phyloP scores from a whole-genome alignment of 371 early-diverging fungal genomes.

The Entomophthora muscae region DNA sequence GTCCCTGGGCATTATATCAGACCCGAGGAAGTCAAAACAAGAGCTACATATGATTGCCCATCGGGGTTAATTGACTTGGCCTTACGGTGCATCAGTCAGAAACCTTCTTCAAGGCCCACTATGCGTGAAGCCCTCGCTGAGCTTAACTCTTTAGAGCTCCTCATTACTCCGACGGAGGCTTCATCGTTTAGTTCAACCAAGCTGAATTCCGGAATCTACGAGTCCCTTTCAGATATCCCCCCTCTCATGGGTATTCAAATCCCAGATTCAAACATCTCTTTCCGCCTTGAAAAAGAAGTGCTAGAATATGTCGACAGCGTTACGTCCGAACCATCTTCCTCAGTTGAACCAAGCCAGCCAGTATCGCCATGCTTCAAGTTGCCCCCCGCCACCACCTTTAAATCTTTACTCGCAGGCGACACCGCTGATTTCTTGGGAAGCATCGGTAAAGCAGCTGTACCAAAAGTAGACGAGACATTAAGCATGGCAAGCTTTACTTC shows the following conservation, averaged over 20 bases:
- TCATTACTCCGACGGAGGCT: not conserved
- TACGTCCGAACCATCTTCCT: not conserved
- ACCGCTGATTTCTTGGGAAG: not conserved
- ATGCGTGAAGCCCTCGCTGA: not conserved
- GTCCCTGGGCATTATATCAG: constrained; percentile 23
- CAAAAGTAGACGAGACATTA: not conserved
- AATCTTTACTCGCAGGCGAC: not conserved
- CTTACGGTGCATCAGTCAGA: constrained; percentile 11
- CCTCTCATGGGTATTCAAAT: not conserved
- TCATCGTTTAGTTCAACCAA: not conserved
- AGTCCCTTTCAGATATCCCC: not conserved
- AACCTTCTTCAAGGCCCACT: not conserved
- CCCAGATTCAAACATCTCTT: not conserved
- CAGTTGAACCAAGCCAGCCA: not conserved
- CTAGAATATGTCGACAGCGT: not conserved
- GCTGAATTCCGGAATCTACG: not conserved
- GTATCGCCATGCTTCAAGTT: not conserved
- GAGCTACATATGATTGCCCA: constrained; percentile 16
- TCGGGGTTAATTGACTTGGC: constrained; percentile 15
- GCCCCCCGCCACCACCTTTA: not conserved
- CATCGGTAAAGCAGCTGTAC: not conserved
- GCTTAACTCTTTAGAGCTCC: not conserved
- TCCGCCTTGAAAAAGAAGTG: not conserved
- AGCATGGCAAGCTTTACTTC: not conserved
- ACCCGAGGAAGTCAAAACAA: constrained; percentile 15